Percentiles rank a stretch among this genome's conserved stretches.
phyloP scores from a whole-genome alignment of 768 basidiomycete genomes.

The Sporobolomyces roseus region DNA sequence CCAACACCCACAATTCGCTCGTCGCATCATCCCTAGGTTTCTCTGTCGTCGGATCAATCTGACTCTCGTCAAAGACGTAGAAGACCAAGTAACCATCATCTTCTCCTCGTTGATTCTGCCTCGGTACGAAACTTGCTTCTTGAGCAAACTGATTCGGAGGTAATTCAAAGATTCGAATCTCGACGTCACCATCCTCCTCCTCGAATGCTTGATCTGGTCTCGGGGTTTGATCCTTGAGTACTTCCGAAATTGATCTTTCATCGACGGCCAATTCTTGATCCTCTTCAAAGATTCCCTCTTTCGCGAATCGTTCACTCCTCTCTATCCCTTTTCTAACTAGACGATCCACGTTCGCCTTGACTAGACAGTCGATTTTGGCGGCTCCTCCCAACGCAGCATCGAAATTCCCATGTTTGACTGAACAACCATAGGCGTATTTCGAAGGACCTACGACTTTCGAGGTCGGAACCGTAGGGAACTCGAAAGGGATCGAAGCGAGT shows the following conservation, averaged over 20 bases:
- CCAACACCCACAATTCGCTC: constrained; percentile 52
- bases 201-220: constrained; percentile 14
- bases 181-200: constrained; percentile 33
- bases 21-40: constrained; percentile 45
- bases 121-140: constrained; percentile 50
- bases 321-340: constrained; percentile 45
- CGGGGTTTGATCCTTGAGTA: constrained; percentile 44
- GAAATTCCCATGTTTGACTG: constrained; percentile 49
- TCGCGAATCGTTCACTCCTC: constrained; percentile 18
- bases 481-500: constrained; percentile 50
- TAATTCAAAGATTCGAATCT: constrained; percentile 48
- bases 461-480: constrained; percentile 49
- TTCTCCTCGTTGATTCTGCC: constrained; percentile 41
- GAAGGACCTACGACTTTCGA: constrained; percentile 45
- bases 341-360: constrained; percentile 48
- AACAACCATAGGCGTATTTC: constrained; percentile 51
- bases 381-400: constrained; percentile 51
- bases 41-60: constrained; percentile 43
- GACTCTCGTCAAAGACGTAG: constrained; percentile 51
- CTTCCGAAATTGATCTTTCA: constrained; percentile 44
- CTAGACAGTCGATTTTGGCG: constrained; percentile 52
- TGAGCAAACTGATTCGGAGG: constrained; percentile 49
- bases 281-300: constrained; percentile 40
- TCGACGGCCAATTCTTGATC: constrained; percentile 44
- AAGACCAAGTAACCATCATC: constrained; percentile 51